Base-by-base conservation (phyloP, 345 rosid species). In the Pugionium cornutum region DNA sequence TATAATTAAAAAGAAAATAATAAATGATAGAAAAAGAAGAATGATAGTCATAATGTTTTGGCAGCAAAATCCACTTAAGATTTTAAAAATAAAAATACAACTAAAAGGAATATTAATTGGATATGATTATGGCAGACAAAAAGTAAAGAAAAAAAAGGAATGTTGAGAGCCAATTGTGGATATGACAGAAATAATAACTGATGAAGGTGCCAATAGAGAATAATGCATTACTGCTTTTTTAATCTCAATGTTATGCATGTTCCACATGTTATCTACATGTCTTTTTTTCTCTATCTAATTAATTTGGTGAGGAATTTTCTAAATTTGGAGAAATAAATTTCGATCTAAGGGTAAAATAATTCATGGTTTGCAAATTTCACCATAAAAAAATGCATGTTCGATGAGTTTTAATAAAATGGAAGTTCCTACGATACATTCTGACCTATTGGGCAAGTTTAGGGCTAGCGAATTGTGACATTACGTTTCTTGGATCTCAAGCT, bases 81-180 rank as follows among this genome's bases (percentile, higher is more conserved):
- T 26, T 33, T n/a, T 2, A n/a, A 7, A 67, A 47, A 48, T 45
- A 58, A 35, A 35, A 33, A 9, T 4, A 28, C 41, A 57, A 58
- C 6, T 49, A 51, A 59, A 33, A 57, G 66, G 27, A 73, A 60
- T 50, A 54, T 49, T 49, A 73, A 53, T 45, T 59, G 63, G 72
- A 50, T 51, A 73, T 73, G 68, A 61, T 74, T 74, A 67, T 74
- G 77, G 77, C 77, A 67, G 77, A 74, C 77, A 74, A 67, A 74
- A 74, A 67, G 77, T 67, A 41, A 53, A 45, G 59, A 67, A 74
- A 74, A 73, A 74, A 32, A 59, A 67, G 35, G 72, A 74, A 67
- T 74, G 73, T 61, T 53, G 33, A 5, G 64, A 67, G 58, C 35
- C 59, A 53, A 40, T 53, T 67, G 73, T 7, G 5, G 64, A 67